A percentile compares a stretch with the other conserved stretches of the same genome.
Conservation (phyloP, 2,329 filamentous ascomycete species). For the Arthroderma sp. region DNA sequence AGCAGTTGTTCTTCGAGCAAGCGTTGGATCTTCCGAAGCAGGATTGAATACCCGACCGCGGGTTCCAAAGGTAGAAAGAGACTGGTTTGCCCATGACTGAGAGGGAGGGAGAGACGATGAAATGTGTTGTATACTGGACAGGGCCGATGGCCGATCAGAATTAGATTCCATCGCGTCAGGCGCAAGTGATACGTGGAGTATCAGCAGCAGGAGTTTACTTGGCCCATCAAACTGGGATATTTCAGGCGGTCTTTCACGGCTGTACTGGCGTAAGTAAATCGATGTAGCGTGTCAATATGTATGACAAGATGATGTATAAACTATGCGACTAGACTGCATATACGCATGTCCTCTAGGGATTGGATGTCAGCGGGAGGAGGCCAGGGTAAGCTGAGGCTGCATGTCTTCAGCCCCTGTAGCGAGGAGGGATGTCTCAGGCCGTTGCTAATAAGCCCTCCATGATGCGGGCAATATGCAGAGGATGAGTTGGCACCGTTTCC, state of each 20-base stretch:
- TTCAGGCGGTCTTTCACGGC: not conserved
- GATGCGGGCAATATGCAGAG: constrained; percentile 13
- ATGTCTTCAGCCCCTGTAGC: constrained; percentile 6
- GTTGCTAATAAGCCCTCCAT: not conserved
- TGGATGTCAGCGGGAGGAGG: constrained; percentile 9
- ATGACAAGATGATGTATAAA: constrained; percentile 9
- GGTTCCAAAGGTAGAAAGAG: constrained; percentile 19
- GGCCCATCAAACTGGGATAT: constrained; percentile 2
- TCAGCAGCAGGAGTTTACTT: constrained; percentile 2
- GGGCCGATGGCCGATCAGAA: constrained; percentile 19
- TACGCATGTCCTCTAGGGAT: not conserved
- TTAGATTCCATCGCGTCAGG: constrained; percentile 25
- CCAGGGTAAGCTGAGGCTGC: constrained; percentile 12
- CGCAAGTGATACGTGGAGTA: constrained; percentile 8
- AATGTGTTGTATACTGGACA: constrained; percentile 20
- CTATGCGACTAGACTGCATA: constrained; percentile 3
- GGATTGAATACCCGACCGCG: constrained; percentile 19
- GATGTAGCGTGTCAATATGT: constrained; percentile 13
- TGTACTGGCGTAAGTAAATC: constrained; percentile 8
- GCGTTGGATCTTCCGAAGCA: constrained; percentile 22
- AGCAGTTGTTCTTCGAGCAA: constrained; percentile 23
- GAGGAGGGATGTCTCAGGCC: constrained; percentile 1
- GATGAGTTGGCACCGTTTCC: constrained; percentile 15
- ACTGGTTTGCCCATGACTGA: constrained; percentile 24
- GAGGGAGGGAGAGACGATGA: constrained; percentile 22